Percentiles rank a stretch among this genome's conserved stretches.
Conservation (phyloP, 1,139 yeast species). For the Yamadazyma buinensis region DNA sequence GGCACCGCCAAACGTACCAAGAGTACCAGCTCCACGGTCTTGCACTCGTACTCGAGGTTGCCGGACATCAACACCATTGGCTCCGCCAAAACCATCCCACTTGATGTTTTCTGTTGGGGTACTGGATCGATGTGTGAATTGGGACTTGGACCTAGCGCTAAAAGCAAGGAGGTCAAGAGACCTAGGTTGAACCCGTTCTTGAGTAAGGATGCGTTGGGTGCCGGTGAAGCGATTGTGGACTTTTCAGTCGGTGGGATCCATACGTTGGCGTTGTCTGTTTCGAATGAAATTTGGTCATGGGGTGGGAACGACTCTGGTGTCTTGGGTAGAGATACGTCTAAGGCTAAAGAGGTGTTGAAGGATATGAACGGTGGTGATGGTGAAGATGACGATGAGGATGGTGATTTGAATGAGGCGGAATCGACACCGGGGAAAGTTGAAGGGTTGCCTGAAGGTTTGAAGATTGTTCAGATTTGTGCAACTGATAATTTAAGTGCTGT, state of each 20-base stretch:
- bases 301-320: slow-evolving; percentile 94
- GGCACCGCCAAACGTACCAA: slow-evolving; percentile 26
- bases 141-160: slow-evolving; percentile 88
- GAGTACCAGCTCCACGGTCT: slow-evolving; percentile 39
- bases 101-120: slow-evolving; percentile 91
- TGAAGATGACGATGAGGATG: slow-evolving; percentile 73
- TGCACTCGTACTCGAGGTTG: slow-evolving; percentile 47
- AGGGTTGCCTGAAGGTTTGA: slow-evolving; percentile 49
- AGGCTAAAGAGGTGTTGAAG: slow-evolving; percentile 57
- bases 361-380: slow-evolving; percentile 65
- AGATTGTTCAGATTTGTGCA: slow-evolving; percentile 81
- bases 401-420: slow-evolving; percentile 82
- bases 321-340: slow-evolving; percentile 80
- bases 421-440: slow-evolving; percentile 82
- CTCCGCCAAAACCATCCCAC: slow-evolving; percentile 35
- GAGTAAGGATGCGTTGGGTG: slow-evolving; percentile 35
- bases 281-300: slow-evolving; percentile 90
- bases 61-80: slow-evolving; percentile 45
- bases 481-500: slow-evolving; percentile 89
- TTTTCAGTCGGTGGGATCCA: slow-evolving; percentile 97
- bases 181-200: slow-evolving; percentile 86
- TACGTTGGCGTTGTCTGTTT: slow-evolving; percentile 71
- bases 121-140: slow-evolving; percentile 96
- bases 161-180: slow-evolving; percentile 88
- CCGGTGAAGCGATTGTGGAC: slow-evolving; percentile 55